Evolutionary conservation across 371 early-diverging fungal genomes (phyloP).

Genomic region (Blyttiomyces sp.): DNA sequence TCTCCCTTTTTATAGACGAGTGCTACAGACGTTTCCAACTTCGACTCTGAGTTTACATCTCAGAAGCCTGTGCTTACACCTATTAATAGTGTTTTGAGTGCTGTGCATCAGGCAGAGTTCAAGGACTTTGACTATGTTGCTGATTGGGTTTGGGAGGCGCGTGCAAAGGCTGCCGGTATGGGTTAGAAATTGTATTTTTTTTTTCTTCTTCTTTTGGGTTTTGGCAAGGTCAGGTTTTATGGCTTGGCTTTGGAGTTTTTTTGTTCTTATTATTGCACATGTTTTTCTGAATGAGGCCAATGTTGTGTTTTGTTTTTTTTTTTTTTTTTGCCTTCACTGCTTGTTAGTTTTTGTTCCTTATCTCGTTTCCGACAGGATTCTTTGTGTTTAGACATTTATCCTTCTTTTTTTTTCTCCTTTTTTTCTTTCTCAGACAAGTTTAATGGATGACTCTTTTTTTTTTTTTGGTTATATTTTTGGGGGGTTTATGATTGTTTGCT

Average conservation of each 20-base stretch:
- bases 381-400: too few species aligned
- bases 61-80: slow-evolving; percentile 54
- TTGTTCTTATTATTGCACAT: not conserved
- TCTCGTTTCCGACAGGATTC: too few species aligned
- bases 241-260: not conserved
- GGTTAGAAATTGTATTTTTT: not conserved
- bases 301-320: too few species aligned
- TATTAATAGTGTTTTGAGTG: slow-evolving; percentile 54
- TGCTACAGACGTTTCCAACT: slow-evolving; percentile 50
- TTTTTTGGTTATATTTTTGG: too few species aligned
- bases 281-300: too few species aligned
- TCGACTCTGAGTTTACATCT: slow-evolving; percentile 53
- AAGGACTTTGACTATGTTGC: slow-evolving; percentile 85
- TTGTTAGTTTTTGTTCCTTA: too few species aligned
- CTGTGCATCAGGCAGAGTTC: slow-evolving; percentile 83
- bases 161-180: slow-evolving; percentile 8
- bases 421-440: too few species aligned
- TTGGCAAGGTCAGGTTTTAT: too few species aligned
- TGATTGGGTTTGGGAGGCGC: slow-evolving; percentile 66
- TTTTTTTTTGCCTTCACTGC: too few species aligned
- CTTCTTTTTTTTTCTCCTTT: too few species aligned
- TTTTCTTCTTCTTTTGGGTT: not conserved
- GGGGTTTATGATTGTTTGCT: too few species aligned
- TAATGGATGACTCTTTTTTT: too few species aligned
- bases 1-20: slow-evolving; percentile 3